Percentiles rank a stretch among this genome's conserved stretches.
phyloP scores from a whole-genome alignment of 2,329 filamentous ascomycete species.

The Fusarium lateritium region DNA sequence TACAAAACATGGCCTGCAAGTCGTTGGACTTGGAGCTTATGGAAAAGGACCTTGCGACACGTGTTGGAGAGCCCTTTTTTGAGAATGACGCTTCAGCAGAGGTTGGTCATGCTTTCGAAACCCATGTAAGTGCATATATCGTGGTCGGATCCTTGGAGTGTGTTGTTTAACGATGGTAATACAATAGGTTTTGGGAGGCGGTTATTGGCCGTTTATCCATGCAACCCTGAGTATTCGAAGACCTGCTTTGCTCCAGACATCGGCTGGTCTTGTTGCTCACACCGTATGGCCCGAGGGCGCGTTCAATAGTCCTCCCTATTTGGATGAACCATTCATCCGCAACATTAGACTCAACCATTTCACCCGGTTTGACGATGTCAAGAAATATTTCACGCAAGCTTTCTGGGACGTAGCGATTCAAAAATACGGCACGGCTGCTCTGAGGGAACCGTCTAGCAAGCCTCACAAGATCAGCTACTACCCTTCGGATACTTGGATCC shows the following conservation, averaged over 20 bases:
- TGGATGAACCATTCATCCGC: slow-evolving; percentile 13
- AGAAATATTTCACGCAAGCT: slow-evolving; percentile 41
- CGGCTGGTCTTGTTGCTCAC: slow-evolving; percentile 23
- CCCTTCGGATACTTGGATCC: slow-evolving; percentile 10
- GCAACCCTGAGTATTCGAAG: background rate
- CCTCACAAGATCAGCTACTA: slow-evolving; percentile 41
- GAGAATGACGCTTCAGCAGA: slow-evolving; percentile 44
- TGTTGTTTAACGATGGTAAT: slow-evolving; percentile 5
- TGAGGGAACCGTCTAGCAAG: slow-evolving; percentile 32
- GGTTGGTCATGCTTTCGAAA: slow-evolving; percentile 47
- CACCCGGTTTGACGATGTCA: slow-evolving; percentile 26
- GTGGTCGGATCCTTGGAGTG: background rate
- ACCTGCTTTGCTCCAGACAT: slow-evolving; percentile 34
- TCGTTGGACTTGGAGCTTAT: slow-evolving; percentile 20
- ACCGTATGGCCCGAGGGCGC: slow-evolving; percentile 4
- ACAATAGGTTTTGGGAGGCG: slow-evolving; percentile 42
- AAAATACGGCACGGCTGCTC: slow-evolving; percentile 46
- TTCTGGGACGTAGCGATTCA: slow-evolving; percentile 49
- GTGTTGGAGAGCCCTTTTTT: slow-evolving; percentile 42
- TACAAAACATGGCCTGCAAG: slow-evolving; percentile 25
- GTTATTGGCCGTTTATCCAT: slow-evolving; percentile 36
- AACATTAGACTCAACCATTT: slow-evolving; percentile 24
- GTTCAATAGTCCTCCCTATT: background rate
- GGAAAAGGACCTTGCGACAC: background rate
- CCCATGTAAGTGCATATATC: slow-evolving; percentile 15